Conservation (phyloP, 441 rosid species). For the Oxalis stricta region DNA sequence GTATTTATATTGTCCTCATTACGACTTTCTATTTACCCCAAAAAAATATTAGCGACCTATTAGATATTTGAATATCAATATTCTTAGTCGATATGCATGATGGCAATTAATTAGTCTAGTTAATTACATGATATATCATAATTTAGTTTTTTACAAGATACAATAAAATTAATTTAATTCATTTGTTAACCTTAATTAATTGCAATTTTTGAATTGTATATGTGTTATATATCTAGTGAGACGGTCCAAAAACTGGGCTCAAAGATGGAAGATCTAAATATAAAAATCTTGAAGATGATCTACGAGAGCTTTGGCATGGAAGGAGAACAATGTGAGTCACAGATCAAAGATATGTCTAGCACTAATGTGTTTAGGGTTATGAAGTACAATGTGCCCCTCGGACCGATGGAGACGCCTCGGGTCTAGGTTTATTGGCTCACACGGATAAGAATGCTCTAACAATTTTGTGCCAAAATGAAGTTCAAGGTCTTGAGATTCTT, state of each 20-base stretch:
- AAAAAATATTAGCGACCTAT: no score
- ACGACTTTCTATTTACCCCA: no score
- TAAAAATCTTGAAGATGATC: slow-evolving; percentile 9
- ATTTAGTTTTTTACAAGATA: no score
- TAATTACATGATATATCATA: no score
- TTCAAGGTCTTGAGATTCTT: slow-evolving; percentile 11
- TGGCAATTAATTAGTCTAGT: no score
- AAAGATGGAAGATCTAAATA: slow-evolving; percentile 25
- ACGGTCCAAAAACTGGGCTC: slow-evolving; percentile 16
- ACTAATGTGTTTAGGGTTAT: slow-evolving; percentile 8
- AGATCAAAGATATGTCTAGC: background rate
- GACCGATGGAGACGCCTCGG: background rate
- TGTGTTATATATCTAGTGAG: slow-evolving; percentile 11
- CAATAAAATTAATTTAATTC: background rate
- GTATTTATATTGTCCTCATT: no score
- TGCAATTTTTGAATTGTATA: background rate
- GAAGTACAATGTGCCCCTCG: slow-evolving; percentile 14
- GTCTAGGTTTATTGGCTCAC: slow-evolving; percentile 8
- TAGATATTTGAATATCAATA: no score
- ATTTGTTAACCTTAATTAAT: background rate
- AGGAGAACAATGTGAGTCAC: background rate
- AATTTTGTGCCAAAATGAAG: slow-evolving; percentile 11
- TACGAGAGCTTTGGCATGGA: slow-evolving; percentile 10
- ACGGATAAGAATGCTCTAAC: slow-evolving; percentile 8
- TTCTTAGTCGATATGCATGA: no score